These are phyloP conservation scores for Panaeolus cyanescens DNA, from an alignment of 768 basidiomycete species.

Conservation along the genomic window DNA sequence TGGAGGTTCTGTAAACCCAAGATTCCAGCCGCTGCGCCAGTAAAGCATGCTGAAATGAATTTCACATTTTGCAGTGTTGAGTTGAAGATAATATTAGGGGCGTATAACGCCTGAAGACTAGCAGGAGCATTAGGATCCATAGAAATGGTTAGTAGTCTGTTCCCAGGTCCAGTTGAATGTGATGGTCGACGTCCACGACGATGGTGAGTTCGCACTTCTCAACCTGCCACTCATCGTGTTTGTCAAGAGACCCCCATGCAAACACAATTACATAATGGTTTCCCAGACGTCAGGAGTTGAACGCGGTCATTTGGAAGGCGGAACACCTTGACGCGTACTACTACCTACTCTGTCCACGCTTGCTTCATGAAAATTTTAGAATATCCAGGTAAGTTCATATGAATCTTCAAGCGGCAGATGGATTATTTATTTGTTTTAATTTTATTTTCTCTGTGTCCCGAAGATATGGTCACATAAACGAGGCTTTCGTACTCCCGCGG, in stretches of 20 bases:
- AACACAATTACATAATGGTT: neutral
- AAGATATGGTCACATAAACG: no score
- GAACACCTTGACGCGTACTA: no score
- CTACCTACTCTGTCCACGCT: no score
- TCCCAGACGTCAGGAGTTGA: neutral
- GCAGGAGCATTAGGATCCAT: neutral
- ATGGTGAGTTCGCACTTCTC: neutral
- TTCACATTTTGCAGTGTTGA: conserved; percentile 65
- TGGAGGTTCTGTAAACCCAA: conserved; percentile 85
- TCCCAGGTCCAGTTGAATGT: neutral
- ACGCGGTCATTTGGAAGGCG: no score
- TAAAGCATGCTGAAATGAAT: conserved; percentile 81
- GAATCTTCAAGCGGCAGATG: no score
- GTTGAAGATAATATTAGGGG: conserved; percentile 69
- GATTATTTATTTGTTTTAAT: no score
- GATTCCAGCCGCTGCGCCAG: conserved; percentile 86
- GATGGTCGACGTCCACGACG: neutral
- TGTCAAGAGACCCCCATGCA: neutral
- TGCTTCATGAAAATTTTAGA: no score
- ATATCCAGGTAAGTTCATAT: no score
- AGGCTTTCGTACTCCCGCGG: no score
- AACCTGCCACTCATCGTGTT: neutral
- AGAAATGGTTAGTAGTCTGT: neutral
- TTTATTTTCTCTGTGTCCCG: no score
- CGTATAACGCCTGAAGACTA: conserved; percentile 38